A percentile compares a stretch with the other conserved stretches of the same genome.
These are phyloP conservation scores for Chamaenerion angustifolium DNA, from an alignment of 345 rosid genomes.

Conservation along the genomic window DNA sequence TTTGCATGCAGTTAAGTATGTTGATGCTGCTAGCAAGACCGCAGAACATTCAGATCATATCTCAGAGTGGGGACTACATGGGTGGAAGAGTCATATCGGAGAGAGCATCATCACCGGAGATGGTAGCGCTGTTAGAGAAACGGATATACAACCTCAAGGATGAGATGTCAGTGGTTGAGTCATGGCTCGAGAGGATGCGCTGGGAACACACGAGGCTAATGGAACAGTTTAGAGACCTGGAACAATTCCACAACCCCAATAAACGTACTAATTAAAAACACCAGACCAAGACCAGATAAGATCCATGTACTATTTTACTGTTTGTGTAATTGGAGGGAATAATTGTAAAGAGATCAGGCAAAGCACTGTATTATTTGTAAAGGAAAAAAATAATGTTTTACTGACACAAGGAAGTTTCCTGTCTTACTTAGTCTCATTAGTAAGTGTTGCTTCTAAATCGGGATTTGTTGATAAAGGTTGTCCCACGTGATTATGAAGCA, in stretches of 20 bases:
- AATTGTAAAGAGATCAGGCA: too few species aligned
- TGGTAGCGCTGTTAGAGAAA: slow-evolving; percentile 57
- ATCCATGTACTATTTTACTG: too few species aligned
- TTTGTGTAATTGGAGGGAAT: too few species aligned
- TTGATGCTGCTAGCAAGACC: slow-evolving; percentile 57
- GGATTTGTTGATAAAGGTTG: too few species aligned
- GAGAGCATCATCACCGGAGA: slow-evolving; percentile 21
- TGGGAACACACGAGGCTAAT: slow-evolving; percentile 42
- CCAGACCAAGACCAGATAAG: too few species aligned
- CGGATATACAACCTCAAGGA: slow-evolving; percentile 60
- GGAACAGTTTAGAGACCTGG: slow-evolving; percentile 37
- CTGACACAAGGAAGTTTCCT: too few species aligned
- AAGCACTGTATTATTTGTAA: too few species aligned
- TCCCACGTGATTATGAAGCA: too few species aligned
- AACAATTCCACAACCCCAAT: slow-evolving; percentile 8
- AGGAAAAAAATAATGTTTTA: too few species aligned
- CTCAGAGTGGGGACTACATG: slow-evolving; percentile 18
- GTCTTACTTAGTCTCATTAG: too few species aligned
- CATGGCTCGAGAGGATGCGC: slow-evolving; percentile 58
- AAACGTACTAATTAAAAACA: too few species aligned
- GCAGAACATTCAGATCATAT: slow-evolving; percentile 26
- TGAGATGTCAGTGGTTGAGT: slow-evolving; percentile 65
- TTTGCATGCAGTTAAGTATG: slow-evolving; percentile 46
- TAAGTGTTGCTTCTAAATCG: too few species aligned
- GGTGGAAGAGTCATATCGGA: slow-evolving; percentile 16